Evolutionary conservation across 2,329 filamentous ascomycete genomes (phyloP), one percentile per base, ranked within the genome.

Genomic region (Fusarium tanahbumbuense): DNA sequence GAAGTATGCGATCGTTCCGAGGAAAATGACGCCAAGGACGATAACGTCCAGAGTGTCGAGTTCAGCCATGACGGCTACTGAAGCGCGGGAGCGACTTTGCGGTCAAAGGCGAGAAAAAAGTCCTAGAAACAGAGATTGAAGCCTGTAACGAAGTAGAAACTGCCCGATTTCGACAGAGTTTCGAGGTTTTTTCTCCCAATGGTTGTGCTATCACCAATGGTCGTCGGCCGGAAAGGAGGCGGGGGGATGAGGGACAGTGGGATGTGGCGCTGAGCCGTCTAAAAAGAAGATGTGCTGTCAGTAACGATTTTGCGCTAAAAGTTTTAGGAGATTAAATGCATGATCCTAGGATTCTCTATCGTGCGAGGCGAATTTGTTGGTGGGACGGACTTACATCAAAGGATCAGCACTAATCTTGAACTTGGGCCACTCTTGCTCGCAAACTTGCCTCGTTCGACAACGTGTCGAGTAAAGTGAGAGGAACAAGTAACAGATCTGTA

Each of bases 31-130:
- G 68, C 89, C 89, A 73, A 99, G 92, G 86, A 99, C 96, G 76
- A 97, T 82, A 76, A 98, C 87, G 87, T 99, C 96, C 84, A 99
- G 85, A 27, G 94, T 97, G 80, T 99, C 96, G 79, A 99, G 90
- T 87, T 97, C 92, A 74, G 95, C 93, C 96, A 99, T 98, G 76
- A 73, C 86, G 80, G 78, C 61, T 62, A 57, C 56, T 44, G 37
- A 49, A 66, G 60, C 60, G 68, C 67, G 41, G 40, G 32, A 16
- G 44, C 44, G 52, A 53, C 23, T 48, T 60, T 57, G 62, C 57
- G 42, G 49, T 60, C 23, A 56, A 60, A 37, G 18, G 23, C 27
- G 22, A 44, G 32, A 41, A 52, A 22, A 37, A 47, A 28, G 6
- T n/a, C 25, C 27, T 30, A 61, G 30, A 18, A 41, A 48, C 23